Evolutionary conservation across 1,139 yeast genomes (phyloP).

Genomic region (Sporopachydermia cereana): DNA sequence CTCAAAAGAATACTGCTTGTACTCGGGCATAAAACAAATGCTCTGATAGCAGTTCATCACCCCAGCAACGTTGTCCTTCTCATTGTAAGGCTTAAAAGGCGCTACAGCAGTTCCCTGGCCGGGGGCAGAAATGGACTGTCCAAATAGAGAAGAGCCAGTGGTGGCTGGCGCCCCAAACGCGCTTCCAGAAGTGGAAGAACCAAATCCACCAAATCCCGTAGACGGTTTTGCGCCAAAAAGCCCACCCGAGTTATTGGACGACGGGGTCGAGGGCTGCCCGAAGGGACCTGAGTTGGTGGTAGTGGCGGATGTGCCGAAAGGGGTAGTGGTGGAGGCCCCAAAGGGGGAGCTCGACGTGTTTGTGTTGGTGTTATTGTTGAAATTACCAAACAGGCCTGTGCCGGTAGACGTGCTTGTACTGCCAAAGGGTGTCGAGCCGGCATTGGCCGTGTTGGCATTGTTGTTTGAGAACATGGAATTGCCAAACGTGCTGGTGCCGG

Average conservation of each 20-base stretch:
- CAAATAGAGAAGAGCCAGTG: constrained; percentile 27
- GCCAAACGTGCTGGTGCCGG: neutral
- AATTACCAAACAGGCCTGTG: neutral
- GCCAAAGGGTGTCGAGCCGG: neutral
- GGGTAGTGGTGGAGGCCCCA: constrained; percentile 6
- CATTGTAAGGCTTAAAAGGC: constrained; percentile 53
- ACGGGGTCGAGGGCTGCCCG: neutral
- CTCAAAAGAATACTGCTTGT: constrained; percentile 68
- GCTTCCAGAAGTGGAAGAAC: neutral
- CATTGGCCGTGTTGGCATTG: neutral
- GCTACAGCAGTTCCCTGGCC: constrained; percentile 56
- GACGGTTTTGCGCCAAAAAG: constrained; percentile 7
- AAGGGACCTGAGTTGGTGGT: constrained; percentile 9
- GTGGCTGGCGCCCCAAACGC: constrained; percentile 6
- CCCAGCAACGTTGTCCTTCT: constrained; percentile 58
- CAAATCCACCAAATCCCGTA: constrained; percentile 7
- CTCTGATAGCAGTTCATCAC: constrained; percentile 36
- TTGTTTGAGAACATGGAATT: neutral
- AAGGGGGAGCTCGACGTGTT: neutral
- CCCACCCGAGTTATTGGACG: constrained; percentile 6
- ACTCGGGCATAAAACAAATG: constrained; percentile 84
- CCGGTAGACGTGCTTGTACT: neutral
- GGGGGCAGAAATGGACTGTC: constrained; percentile 15
- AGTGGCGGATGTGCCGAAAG: constrained; percentile 9
- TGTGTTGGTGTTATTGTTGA: neutral